Evolutionary conservation across 208 protist genomes (phyloP), one percentile per base, ranked within the genome.

Genomic region (Leishmania guyanensis): DNA sequence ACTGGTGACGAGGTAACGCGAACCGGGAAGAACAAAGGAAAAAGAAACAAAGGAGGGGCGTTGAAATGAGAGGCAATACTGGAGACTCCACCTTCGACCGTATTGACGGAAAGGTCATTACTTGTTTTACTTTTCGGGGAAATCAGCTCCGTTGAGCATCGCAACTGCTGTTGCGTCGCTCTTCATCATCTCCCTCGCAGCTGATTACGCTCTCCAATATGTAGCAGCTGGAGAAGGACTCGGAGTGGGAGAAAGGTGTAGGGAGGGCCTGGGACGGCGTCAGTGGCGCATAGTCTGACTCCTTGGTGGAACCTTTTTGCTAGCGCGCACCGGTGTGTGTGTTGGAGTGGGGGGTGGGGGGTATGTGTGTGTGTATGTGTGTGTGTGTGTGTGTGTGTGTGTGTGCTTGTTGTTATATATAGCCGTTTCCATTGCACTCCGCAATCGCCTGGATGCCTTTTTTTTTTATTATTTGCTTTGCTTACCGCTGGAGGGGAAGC

Each of bases 1-100:
- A 85, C 69, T 84, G 86, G 87, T 90, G 79, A 78, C 20, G 39
- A 68, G 51, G 8, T 6, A 29, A 51, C 17, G 46, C 6, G n/a
- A 58, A 22, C 26, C 3, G n/a, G 39, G 70, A 29, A 33, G n/a
- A 75, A n/a, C n/a, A 8, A 2, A 5, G 29, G 17, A 75, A n/a
- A 22, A 51, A 56, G 43, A 36, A n/a, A 12, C 12, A 22, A 14
- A 22, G 43, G 36, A 48, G 39, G 2, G 66, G 39, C n/a, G 66
- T 12, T 43, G 39, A 46, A 46, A 46, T 4, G 43, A 46, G 43
- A 46, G 43, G 43, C 43, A 46, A 46, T 46, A 46, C 43, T n/a
- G 66, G 26, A 14, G 39, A n/a, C 39, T 33, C 3, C 39, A 39
- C 36, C n/a, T 39, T 33, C 29, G 29, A 68, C 33, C 5, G 66